Base-by-base conservation (phyloP, 2,329 filamentous ascomycete genomes). In the Neopestalotiopsis rosae region DNA sequence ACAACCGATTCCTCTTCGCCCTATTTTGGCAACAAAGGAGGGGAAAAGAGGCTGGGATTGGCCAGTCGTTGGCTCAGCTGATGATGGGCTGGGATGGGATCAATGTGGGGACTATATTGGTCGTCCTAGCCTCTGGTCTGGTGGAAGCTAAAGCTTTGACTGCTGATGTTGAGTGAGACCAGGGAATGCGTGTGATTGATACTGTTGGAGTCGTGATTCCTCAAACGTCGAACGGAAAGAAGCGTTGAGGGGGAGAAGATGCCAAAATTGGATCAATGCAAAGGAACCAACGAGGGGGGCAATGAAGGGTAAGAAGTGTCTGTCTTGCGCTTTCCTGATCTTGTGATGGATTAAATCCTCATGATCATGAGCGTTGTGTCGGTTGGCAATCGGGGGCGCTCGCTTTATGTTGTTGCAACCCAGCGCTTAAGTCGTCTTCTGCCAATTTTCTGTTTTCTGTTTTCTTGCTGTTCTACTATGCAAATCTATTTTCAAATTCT, bases 261-360 rank as follows among this genome's bases (percentile, higher is more conserved):
- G 24, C 45, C 45, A 52, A 52, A 52, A 52, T 52, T n/a, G 45
- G n/a, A 52, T 17, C 20, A 10, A n/a, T 17, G 5, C 5, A n/a
- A 52, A 17, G 45, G 45, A 10, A 38, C 10, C 34, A 52, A 52
- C 14, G 45, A 52, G 45, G 17, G n/a, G 20, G 17, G 17, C 5
- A 20, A 52, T 52, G n/a, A 14, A 52, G n/a, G 45, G 45, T 52
- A 24, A 52, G 9, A 52, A 52, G 10, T 14, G 24, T 28, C 24
- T 52, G 45, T 52, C n/a, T 52, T 24, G 58, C 30, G 58, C 58
- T 61, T 61, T 61, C 58, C 28, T 61, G 58, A 24, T 30, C 28
- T 61, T 61, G 32, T 38, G 32, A 30, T 61, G 28, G n/a, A 38
- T 5, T 30, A 12, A 61, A 9, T 61, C 58, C 30, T 61, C 58